phyloP scores from a whole-genome alignment of 2,329 filamentous ascomycete species.

The Shiraia bambusicola region DNA sequence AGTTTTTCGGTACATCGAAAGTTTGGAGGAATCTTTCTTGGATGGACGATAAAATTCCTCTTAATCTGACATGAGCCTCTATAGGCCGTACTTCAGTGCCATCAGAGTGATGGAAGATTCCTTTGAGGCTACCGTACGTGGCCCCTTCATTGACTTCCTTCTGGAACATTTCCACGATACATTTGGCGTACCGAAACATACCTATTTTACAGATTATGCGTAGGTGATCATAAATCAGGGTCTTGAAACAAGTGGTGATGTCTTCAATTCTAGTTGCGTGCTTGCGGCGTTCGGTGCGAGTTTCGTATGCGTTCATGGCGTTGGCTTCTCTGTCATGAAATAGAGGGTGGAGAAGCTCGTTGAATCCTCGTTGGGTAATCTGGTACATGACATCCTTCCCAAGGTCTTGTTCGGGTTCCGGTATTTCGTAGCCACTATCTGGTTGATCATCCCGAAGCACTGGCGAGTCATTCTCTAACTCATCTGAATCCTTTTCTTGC shows the following conservation, averaged over 20 bases:
- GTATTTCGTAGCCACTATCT: conserved; percentile 69
- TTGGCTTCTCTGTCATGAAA: conserved; percentile 81
- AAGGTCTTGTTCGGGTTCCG: conserved; percentile 76
- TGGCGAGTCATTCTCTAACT: conserved; percentile 31
- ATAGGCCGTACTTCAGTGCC: conserved; percentile 4
- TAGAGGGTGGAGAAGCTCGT: conserved; percentile 83
- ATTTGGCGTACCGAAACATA: conserved; percentile 30
- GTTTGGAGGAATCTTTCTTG: conserved; percentile 19
- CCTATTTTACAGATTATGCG: conserved; percentile 17
- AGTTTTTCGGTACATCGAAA: conserved; percentile 10
- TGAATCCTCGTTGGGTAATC: conserved; percentile 87
- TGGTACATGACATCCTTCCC: conserved; percentile 90
- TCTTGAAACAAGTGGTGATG: conserved; percentile 17
- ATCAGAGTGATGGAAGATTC: conserved; percentile 11
- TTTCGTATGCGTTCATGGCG: conserved; percentile 63
- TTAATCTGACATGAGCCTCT: conserved; percentile 9
- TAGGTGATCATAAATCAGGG: conserved; percentile 12
- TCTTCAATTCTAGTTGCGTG: conserved; percentile 23
- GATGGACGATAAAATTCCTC: conserved; percentile 12
- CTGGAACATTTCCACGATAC: conserved; percentile 25
- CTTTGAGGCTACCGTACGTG: conserved; percentile 1
- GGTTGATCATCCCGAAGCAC: conserved; percentile 25
- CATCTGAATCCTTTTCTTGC: conserved; percentile 36
- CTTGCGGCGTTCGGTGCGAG: conserved; percentile 32
- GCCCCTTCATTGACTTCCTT: conserved; percentile 10